phyloP scores from a whole-genome alignment of 225 moss, liverwort and hornwort species.

The Pseudisothecium myosuroides region DNA sequence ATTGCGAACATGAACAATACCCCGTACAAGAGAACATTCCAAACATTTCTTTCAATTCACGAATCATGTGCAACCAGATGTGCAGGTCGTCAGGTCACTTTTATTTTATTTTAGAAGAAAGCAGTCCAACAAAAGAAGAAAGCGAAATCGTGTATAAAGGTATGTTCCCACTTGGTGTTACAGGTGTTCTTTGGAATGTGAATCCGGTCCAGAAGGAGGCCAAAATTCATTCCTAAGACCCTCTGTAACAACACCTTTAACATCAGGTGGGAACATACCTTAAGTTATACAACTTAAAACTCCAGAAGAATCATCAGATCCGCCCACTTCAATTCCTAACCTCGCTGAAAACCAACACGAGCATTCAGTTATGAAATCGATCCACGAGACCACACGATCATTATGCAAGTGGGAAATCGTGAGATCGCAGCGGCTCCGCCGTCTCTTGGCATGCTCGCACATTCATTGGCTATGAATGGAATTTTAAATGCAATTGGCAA shows the following conservation, averaged over 20 bases:
- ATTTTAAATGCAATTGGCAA: neutral
- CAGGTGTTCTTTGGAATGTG: too few species aligned
- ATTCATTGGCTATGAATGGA: too few species aligned
- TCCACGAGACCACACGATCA: neutral
- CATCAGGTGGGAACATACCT: too few species aligned
- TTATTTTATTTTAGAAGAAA: neutral
- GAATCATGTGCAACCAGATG: too few species aligned
- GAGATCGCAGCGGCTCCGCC: neutral
- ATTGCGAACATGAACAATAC: neutral
- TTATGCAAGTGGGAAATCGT: neutral
- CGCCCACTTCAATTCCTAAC: neutral
- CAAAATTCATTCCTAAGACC: too few species aligned
- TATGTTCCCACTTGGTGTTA: too few species aligned
- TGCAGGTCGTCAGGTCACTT: neutral
- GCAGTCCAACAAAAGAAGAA: neutral
- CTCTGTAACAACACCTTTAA: too few species aligned
- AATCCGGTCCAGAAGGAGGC: too few species aligned
- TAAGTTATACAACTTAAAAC: too few species aligned
- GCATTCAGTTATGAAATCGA: neutral
- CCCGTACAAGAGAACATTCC: neutral
- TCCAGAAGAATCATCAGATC: neutral
- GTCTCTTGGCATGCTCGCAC: neutral
- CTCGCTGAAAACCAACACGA: neutral
- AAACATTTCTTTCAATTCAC: neutral
- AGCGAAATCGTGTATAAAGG: neutral